A percentile compares a stretch with the other conserved stretches of the same genome.
Evolutionary conservation across 139 green algal genomes (phyloP).

Genomic region (Ettlia oleoabundans): DNA sequence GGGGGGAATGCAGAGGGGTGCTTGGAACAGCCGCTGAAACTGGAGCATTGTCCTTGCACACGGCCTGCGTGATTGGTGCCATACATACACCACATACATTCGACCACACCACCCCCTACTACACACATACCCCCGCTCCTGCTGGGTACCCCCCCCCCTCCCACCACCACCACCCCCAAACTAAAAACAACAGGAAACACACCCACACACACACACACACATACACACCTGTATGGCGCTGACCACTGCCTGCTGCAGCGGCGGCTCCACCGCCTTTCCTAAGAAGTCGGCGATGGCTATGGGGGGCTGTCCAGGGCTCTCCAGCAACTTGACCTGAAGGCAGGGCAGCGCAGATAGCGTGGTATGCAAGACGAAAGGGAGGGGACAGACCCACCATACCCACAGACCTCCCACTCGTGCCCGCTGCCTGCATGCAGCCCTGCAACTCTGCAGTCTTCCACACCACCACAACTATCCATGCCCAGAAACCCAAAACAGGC

Average conservation of each 20-base stretch:
- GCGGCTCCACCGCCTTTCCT: constrained; percentile 68
- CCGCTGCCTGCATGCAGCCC: too few relatives aligned
- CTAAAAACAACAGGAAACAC: neutral
- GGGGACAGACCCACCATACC: too few relatives aligned
- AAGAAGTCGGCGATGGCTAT: constrained; percentile 59
- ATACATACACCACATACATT: neutral
- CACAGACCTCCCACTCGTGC: too few relatives aligned
- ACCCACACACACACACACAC: neutral
- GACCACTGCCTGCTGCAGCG: constrained; percentile 50
- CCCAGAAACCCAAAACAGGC: too few relatives aligned
- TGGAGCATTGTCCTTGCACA: too few relatives aligned
- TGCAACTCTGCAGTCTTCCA: too few relatives aligned
- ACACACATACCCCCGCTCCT: too few relatives aligned
- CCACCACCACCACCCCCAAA: neutral
- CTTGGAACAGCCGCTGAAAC: too few relatives aligned
- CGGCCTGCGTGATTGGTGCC: too few relatives aligned
- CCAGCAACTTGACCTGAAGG: constrained; percentile 68
- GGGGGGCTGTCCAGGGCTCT: constrained; percentile 5
- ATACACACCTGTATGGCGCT: constrained; percentile 45
- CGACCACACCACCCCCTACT: neutral
- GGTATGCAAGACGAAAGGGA: too few relatives aligned
- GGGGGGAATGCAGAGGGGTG: too few relatives aligned
- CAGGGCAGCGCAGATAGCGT: neutral
- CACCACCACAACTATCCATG: too few relatives aligned
- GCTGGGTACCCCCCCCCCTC: neutral